Percentiles rank a stretch among this genome's conserved stretches.
These are phyloP conservation scores for Tephrocybe sp. DNA, from an alignment of 768 basidiomycete species.

Conservation along the genomic window DNA sequence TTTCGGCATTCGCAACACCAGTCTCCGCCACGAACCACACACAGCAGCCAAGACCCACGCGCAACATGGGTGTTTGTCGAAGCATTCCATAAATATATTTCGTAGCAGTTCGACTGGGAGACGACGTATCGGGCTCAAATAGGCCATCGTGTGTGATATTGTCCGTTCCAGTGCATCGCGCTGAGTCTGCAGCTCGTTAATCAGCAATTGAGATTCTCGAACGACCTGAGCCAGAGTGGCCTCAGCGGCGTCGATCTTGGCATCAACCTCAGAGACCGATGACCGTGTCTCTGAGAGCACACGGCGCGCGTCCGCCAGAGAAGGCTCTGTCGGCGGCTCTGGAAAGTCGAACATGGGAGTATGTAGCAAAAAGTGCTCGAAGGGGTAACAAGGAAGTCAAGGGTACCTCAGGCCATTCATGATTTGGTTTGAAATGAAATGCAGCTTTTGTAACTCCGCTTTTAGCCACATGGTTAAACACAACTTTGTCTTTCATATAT, in stretches of 20 bases:
- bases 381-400: slow-evolving; percentile 3
- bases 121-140: slow-evolving; percentile 70
- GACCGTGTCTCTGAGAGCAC: slow-evolving; percentile 36
- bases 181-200: slow-evolving; percentile 54
- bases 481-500: not conserved
- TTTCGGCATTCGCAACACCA: slow-evolving; percentile 63
- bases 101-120: slow-evolving; percentile 74
- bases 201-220: slow-evolving; percentile 49
- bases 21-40: slow-evolving; percentile 62
- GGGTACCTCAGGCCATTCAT: not conserved
- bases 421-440: slow-evolving; percentile 13
- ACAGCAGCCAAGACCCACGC: slow-evolving; percentile 78
- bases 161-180: slow-evolving; percentile 47
- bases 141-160: slow-evolving; percentile 53
- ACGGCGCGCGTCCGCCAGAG: slow-evolving; percentile 52
- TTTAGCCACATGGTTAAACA: slow-evolving; percentile 2
- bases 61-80: slow-evolving; percentile 69
- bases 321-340: slow-evolving; percentile 60
- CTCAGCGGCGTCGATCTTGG: slow-evolving; percentile 54
- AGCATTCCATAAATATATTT: slow-evolving; percentile 69
- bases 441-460: slow-evolving; percentile 20
- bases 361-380: slow-evolving; percentile 13
- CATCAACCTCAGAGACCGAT: slow-evolving; percentile 35
- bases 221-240: slow-evolving; percentile 58
- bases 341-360: slow-evolving; percentile 35